A percentile compares a stretch with the other conserved stretches of the same genome.
Evolutionary conservation across 176 grass and related monocot genomes (phyloP).

Genomic region (Oryza meyeriana): DNA sequence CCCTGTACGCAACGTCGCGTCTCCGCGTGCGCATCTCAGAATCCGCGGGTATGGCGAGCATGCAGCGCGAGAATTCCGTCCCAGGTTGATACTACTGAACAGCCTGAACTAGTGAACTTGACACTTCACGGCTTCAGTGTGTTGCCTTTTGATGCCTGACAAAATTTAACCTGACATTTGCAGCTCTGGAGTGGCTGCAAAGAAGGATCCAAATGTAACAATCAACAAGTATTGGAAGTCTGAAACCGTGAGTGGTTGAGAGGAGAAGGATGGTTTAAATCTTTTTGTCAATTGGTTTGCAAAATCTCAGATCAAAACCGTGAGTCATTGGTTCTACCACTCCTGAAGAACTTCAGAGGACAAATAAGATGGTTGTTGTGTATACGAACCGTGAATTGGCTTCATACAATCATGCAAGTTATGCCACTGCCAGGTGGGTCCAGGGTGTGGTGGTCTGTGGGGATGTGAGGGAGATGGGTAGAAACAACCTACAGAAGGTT

Average conservation of each 20-base stretch:
- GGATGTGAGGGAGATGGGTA: no score
- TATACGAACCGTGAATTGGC: slow-evolving; percentile 12
- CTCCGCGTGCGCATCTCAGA: no score
- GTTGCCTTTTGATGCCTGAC: neutral
- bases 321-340: slow-evolving; percentile 28
- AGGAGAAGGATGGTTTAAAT: slow-evolving; percentile 75
- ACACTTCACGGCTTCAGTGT: no score
- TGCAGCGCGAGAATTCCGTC: no score
- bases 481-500: no score
- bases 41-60: no score
- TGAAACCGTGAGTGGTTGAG: slow-evolving; percentile 76
- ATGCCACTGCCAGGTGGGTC: no score
- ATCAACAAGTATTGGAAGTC: slow-evolving; percentile 61
- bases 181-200: slow-evolving; percentile 79
- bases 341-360: neutral
- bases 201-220: slow-evolving; percentile 67
- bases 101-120: no score
- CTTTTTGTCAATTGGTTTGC: slow-evolving; percentile 66
- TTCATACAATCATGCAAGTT: no score
- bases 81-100: no score
- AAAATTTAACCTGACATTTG: slow-evolving; percentile 11
- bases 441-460: no score
- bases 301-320: slow-evolving; percentile 62
- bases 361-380: slow-evolving; percentile 39
- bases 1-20: no score